Conservation (phyloP, 2,329 filamentous ascomycete species). For the Cladophialophora yegresii region DNA sequence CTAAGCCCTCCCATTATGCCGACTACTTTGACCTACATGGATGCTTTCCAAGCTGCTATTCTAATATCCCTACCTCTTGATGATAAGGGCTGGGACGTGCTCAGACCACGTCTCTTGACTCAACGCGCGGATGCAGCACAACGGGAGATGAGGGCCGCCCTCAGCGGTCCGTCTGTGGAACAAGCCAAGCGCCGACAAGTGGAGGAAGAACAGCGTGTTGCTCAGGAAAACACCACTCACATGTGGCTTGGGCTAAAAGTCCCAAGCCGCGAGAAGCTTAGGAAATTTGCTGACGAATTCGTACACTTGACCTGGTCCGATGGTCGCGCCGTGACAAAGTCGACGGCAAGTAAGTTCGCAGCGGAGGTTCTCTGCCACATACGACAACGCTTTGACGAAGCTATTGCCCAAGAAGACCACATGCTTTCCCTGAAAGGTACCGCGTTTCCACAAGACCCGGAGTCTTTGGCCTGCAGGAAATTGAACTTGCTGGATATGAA, state of each 20-base stretch:
- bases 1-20: slow-evolving; percentile 67
- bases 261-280: slow-evolving; percentile 66
- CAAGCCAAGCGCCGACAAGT: slow-evolving; percentile 52
- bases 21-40: slow-evolving; percentile 66
- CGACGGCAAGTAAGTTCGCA: slow-evolving; percentile 68
- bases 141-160: slow-evolving; percentile 46
- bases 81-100: slow-evolving; percentile 68
- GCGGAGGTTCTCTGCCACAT: slow-evolving; percentile 70
- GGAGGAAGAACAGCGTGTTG: slow-evolving; percentile 54
- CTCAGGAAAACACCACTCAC: slow-evolving; percentile 63
- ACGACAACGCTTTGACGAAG: slow-evolving; percentile 66
- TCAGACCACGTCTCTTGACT: slow-evolving; percentile 66
- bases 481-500: slow-evolving; percentile 83
- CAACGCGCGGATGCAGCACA: slow-evolving; percentile 67
- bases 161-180: slow-evolving; percentile 39
- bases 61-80: slow-evolving; percentile 69
- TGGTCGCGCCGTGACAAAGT: slow-evolving; percentile 63
- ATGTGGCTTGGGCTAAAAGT: slow-evolving; percentile 72
- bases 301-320: slow-evolving; percentile 67
- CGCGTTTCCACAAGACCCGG: slow-evolving; percentile 51
- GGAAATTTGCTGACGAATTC: slow-evolving; percentile 68
- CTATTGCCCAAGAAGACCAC: slow-evolving; percentile 57
- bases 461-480: slow-evolving; percentile 53
- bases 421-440: slow-evolving; percentile 50
- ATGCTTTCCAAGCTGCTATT: slow-evolving; percentile 72